phyloP scores from a whole-genome alignment of 352 stramenopile genomes.

The Phytophthora fragariae region DNA sequence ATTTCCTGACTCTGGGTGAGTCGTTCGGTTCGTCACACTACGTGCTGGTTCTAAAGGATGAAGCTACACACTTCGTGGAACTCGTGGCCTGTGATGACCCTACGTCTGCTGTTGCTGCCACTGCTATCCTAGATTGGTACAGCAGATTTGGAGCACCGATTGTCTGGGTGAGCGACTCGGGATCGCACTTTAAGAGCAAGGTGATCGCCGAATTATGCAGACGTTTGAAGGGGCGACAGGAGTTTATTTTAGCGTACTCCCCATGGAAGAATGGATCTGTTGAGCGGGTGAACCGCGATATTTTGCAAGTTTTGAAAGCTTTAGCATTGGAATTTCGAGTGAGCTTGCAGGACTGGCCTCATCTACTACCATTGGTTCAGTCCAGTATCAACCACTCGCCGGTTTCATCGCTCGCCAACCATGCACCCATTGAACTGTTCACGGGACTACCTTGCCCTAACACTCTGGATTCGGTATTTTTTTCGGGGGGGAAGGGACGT shows the following conservation, averaged over 20 bases:
- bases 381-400: background rate
- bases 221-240: background rate
- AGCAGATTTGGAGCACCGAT: background rate
- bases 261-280: slow-evolving; percentile 10
- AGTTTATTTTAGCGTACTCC: slow-evolving; percentile 8
- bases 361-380: background rate
- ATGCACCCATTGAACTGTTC: background rate
- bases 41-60: slow-evolving; percentile 20
- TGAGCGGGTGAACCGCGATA: slow-evolving; percentile 2
- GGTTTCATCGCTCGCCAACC: background rate
- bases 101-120: background rate
- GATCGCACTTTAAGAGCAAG: slow-evolving; percentile 4
- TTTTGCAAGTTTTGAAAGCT: slow-evolving; percentile 7
- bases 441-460: background rate
- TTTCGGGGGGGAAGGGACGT: background rate
- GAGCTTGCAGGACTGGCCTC: slow-evolving; percentile 8
- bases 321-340: slow-evolving; percentile 8
- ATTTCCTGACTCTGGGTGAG: slow-evolving; percentile 17
- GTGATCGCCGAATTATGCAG: background rate
- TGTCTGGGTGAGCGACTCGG: slow-evolving; percentile 7
- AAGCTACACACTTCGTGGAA: slow-evolving; percentile 2
- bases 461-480: background rate
- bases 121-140: slow-evolving; percentile 5
- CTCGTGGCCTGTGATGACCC: slow-evolving; percentile 4
- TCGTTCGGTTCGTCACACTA: slow-evolving; percentile 18